phyloP scores from a whole-genome alignment of 139 green algal genomes.

The Diplosphaera chodatii region DNA sequence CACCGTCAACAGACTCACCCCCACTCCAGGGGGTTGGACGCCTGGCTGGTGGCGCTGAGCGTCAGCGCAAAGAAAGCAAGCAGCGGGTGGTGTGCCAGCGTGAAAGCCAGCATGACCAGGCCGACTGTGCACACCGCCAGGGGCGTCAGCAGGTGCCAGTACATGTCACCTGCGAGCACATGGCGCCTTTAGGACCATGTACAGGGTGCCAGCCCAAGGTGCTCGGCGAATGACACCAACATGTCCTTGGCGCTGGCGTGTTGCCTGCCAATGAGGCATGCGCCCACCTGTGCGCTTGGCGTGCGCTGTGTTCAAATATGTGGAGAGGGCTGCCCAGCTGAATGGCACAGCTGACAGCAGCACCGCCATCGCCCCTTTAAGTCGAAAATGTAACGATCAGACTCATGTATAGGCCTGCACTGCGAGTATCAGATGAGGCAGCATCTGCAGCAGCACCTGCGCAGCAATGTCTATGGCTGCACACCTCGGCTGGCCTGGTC shows the following conservation, averaged over 20 bases:
- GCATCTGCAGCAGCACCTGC: too few relatives aligned
- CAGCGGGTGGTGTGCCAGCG: not conserved
- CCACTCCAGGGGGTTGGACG: slow-evolving; percentile 10
- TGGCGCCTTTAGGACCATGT: too few relatives aligned
- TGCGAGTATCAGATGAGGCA: too few relatives aligned
- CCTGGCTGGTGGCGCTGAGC: slow-evolving; percentile 6
- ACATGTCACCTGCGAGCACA: slow-evolving; percentile 10
- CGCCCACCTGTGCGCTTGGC: slow-evolving; percentile 1
- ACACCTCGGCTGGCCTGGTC: not conserved
- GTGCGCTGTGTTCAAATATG: slow-evolving; percentile 1
- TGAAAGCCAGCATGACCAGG: not conserved
- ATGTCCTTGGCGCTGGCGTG: too few relatives aligned
- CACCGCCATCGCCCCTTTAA: not conserved
- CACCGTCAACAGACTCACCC: too few relatives aligned
- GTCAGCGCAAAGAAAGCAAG: slow-evolving; percentile 4
- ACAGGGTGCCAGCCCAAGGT: too few relatives aligned
- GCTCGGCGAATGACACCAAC: too few relatives aligned
- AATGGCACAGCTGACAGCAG: slow-evolving; percentile 3
- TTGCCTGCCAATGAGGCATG: too few relatives aligned
- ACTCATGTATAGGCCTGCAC: too few relatives aligned
- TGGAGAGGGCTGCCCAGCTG: slow-evolving; percentile 6
- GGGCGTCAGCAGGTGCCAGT: slow-evolving; percentile 3
- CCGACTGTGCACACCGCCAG: not conserved
- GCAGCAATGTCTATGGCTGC: not conserved
- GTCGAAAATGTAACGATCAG: too few relatives aligned